phyloP scores from a whole-genome alignment of 306 rosid genomes.

The Cyamopsis tetragonoloba region DNA sequence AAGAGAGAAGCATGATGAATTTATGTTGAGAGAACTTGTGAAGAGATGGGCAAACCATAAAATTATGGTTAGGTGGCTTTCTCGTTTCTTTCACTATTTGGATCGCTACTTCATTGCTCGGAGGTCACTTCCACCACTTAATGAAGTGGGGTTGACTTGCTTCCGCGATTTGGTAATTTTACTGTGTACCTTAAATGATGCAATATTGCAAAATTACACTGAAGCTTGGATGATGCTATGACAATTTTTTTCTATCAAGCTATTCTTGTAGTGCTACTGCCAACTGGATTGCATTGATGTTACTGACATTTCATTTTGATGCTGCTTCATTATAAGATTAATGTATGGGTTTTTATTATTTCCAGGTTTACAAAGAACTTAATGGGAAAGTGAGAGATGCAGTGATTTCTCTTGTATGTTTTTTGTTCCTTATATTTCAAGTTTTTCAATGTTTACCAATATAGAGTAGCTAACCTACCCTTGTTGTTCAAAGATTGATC shows the following conservation, averaged over 20 bases:
- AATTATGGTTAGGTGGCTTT: constrained; percentile 69
- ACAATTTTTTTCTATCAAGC: not conserved
- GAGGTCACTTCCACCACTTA: constrained; percentile 65
- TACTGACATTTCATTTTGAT: not conserved
- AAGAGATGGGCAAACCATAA: constrained; percentile 77
- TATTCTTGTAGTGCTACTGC: constrained; percentile 5
- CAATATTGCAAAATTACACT: not conserved
- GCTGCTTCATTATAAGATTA: constrained; percentile 1
- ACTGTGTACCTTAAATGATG: not conserved
- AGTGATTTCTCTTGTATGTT: constrained; percentile 68
- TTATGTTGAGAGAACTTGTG: constrained; percentile 75
- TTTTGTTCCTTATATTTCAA: not conserved
- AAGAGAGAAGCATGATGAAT: constrained; percentile 76
- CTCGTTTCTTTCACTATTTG: constrained; percentile 63
- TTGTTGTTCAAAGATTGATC: constrained; percentile 57
- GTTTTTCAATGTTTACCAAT: not conserved
- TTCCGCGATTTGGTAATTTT: constrained; percentile 64
- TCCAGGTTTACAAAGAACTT: constrained; percentile 75
- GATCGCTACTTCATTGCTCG: constrained; percentile 72
- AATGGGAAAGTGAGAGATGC: constrained; percentile 81
- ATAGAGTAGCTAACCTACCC: constrained; percentile 8
- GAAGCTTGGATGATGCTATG: not conserved
- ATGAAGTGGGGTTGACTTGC: constrained; percentile 73
- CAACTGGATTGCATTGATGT: not conserved
- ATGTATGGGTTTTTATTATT: constrained; percentile 1